These are phyloP conservation scores for Capillidium heterosporum DNA, from an alignment of 371 early-diverging fungal species.

Conservation along the genomic window DNA sequence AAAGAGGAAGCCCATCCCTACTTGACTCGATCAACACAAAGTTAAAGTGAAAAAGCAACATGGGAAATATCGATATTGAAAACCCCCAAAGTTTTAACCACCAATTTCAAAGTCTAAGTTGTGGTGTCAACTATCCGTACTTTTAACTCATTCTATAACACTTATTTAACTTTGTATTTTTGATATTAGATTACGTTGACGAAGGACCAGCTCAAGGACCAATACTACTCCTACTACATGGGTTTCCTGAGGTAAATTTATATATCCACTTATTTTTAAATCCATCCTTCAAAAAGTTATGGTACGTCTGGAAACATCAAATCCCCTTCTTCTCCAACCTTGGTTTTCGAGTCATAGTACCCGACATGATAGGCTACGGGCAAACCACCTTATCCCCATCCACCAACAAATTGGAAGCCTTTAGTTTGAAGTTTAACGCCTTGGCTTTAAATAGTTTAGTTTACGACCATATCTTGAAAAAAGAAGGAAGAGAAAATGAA, in stretches of 20 bases:
- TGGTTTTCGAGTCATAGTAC: not conserved
- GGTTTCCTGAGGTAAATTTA: conserved; percentile 2
- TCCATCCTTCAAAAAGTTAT: not conserved
- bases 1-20: no score
- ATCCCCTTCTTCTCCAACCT: not conserved
- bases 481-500: not conserved
- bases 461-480: not conserved
- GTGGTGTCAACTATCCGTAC: not conserved
- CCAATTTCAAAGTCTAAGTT: not conserved
- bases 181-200: conserved; percentile 1
- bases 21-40: no score
- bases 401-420: not conserved
- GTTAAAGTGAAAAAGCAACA: no score
- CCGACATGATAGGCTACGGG: not conserved
- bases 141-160: not conserved
- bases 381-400: not conserved
- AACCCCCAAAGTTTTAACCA: not conserved
- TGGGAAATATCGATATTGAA: no score
- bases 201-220: not conserved
- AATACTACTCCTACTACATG: not conserved
- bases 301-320: not conserved
- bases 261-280: no score
- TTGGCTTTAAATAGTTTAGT: not conserved
- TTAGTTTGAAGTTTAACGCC: not conserved
- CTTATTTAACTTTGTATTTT: not conserved